A percentile compares a stretch with the other conserved stretches of the same genome.
Evolutionary conservation across 768 basidiomycete species (phyloP).

Genomic region (Boletus pseudopeckii): DNA sequence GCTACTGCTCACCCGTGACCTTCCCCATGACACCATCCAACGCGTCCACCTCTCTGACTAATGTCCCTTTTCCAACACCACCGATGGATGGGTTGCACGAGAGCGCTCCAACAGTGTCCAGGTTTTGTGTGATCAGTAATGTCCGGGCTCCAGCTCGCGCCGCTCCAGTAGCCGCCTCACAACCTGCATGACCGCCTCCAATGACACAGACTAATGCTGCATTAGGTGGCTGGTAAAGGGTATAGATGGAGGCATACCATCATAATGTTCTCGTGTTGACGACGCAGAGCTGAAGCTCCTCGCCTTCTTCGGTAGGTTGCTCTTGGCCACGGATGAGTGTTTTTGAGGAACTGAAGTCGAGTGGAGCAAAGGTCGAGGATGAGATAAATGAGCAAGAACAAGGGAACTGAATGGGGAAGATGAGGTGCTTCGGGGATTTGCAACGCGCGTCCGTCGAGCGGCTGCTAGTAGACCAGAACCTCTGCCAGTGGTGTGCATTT

Average conservation of each 20-base stretch:
- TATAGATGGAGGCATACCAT: constrained; percentile 16
- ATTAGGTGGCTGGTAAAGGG: constrained; percentile 32
- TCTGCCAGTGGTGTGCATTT: constrained; percentile 5
- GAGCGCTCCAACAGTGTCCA: constrained; percentile 78
- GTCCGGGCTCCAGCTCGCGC: constrained; percentile 82
- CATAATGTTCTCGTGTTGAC: constrained; percentile 13
- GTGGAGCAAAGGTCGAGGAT: neutral
- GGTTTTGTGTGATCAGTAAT: constrained; percentile 74
- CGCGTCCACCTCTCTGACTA: constrained; percentile 90
- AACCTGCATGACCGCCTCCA: constrained; percentile 91
- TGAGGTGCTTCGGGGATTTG: neutral
- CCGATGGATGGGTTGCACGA: constrained; percentile 94
- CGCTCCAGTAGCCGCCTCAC: constrained; percentile 85
- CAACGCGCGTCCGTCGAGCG: constrained; percentile 5
- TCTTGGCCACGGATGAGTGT: neutral
- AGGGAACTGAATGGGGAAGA: neutral
- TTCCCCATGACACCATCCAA: constrained; percentile 83
- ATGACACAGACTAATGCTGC: constrained; percentile 70
- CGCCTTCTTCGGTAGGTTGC: neutral
- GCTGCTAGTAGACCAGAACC: neutral
- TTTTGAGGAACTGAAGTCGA: neutral
- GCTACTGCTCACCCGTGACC: constrained; percentile 59
- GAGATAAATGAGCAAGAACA: neutral
- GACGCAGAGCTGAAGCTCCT: constrained; percentile 2
- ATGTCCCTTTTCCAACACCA: constrained; percentile 86